Conservation (phyloP, 805 yeast species). For the Wickerhamiella australiensis region DNA sequence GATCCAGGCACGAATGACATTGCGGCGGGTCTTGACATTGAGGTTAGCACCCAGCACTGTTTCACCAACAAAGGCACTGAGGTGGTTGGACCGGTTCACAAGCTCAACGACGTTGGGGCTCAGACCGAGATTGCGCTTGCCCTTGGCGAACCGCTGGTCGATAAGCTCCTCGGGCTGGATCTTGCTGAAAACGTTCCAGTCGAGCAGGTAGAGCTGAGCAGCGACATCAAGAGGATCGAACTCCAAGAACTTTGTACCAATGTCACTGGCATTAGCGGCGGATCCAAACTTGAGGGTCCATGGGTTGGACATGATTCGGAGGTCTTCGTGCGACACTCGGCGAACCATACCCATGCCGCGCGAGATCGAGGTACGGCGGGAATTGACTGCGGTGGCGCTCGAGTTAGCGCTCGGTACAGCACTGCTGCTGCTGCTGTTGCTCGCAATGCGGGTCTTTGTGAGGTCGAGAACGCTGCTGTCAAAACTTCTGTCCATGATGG, state of each 20-base stretch:
- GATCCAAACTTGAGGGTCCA: slow-evolving; percentile 11
- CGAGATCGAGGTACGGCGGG: slow-evolving; percentile 9
- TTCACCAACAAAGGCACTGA: slow-evolving; percentile 30
- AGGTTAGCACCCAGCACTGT: slow-evolving; percentile 25
- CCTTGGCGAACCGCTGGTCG: slow-evolving; percentile 27
- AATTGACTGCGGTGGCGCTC: neutral
- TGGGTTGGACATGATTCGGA: slow-evolving; percentile 9
- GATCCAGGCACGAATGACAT: slow-evolving; percentile 30
- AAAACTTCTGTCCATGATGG: slow-evolving; percentile 2
- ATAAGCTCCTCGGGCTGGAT: slow-evolving; percentile 27
- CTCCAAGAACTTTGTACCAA: slow-evolving; percentile 18
- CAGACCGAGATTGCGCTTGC: slow-evolving; percentile 24
- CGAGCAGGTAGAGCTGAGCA: slow-evolving; percentile 28
- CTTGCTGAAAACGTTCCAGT: slow-evolving; percentile 23
- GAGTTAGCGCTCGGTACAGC: neutral
- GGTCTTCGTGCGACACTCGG: slow-evolving; percentile 13
- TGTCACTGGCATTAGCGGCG: slow-evolving; percentile 7
- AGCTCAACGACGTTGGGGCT: slow-evolving; percentile 27
- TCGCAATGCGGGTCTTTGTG: neutral
- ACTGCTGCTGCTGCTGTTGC: neutral
- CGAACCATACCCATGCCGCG: slow-evolving; percentile 11
- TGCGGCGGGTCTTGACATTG: slow-evolving; percentile 24
- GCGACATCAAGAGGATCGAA: slow-evolving; percentile 28
- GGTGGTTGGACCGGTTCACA: slow-evolving; percentile 26
- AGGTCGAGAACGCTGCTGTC: slow-evolving; percentile 7